Evolutionary conservation across 352 stramenopile genomes (phyloP), one percentile per base, ranked within the genome.

Genomic region (Aphanomyces cochlioides): DNA sequence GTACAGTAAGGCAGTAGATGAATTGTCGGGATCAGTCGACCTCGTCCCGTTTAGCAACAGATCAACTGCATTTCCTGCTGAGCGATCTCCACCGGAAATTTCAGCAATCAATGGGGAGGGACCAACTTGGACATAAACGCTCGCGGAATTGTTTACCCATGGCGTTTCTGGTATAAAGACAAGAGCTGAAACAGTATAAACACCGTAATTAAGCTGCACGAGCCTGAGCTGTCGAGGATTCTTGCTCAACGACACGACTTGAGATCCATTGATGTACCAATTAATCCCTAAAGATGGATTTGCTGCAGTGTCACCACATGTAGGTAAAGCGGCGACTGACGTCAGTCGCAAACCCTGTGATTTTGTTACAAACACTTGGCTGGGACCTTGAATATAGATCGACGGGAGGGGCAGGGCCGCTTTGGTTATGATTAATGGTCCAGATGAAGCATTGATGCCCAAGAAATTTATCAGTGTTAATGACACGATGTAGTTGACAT

Each of bases 401-500:
- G 50, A 58, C n/a, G 50, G 50, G n/a, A 58, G 50, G n/a, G 50
- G 50, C 50, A 58, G 3, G 7, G 50, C 28, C 8, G 50, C 50
- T 58, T 58, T 58, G 0, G 50, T 58, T 8, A 58, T 34, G 8
- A 58, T 34, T n/a, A 58, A 34, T 10, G 28, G 28, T n/a, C 37
- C 50, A 8, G 50, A 58, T 34, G 50, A 38, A 8, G 50, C 50
- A 58, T 58, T 58, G n/a, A 58, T 58, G 50, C n/a, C n/a, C n/a
- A 58, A 58, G n/a, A 58, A 58, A 34, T 58, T 58, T 19, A 3
- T 58, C 8, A 58, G n/a, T 3, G 50, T 58, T 34, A 58, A 19
- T 10, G 50, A 4, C 7, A 58, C n/a, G 37, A 34, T 58, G 3
- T 58, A 58, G 7, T 38, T 34, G n/a, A n/a, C 50, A 3, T 34